Evolutionary conservation across 2,329 filamentous ascomycete species (phyloP), one percentile per base, ranked within the genome.

Genomic region (Alternaria atra): DNA sequence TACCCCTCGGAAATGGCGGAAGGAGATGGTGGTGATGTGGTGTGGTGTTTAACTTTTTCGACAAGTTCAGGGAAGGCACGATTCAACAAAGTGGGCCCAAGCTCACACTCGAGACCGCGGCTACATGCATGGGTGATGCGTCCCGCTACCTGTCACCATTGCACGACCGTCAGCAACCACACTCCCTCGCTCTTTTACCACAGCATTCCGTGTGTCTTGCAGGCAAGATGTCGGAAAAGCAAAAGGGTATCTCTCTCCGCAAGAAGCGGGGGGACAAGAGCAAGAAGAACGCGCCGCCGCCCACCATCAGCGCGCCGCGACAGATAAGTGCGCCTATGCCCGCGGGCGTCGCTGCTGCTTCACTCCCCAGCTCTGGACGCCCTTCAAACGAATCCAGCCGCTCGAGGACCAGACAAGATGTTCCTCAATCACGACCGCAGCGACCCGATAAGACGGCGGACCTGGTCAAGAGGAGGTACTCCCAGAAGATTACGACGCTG

Each of bases 381-480:
- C 73, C 73, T 44, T 77, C 76, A 65, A 78, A 74, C 71, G 79
- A 75, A 60, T 78, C 71, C 55, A 78, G 60, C 58, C 63, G 75
- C 10, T 76, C 78, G 58, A 74, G 79, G 43, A 70, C 58, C 47
- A 75, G 68, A 71, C 60, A 54, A 25, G 67, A 70, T 60, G 68
- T 34, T 4, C 65, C 74, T 12, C 48, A 79, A 23, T 17, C 42
- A 37, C 76, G 81, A 55, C 77, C 80, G 39, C 80, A 81, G 63
- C 75, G 80, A 58, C 82, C 80, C 55, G 77, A 77, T 51, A 85
- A 86, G 70, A 90, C 89, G 42, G 87, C 88, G 17, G 94, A 99
- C 78, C 84, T 98, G 55, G 94, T 99, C 60, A 98, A 98, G 82
- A 87, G 93, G 70, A 86, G 95, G 70, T 99, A 98, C 80, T 98